These are phyloP conservation scores for Tetrahymena thermophila DNA, from an alignment of 73 alveolate species.

Conservation along the genomic window DNA sequence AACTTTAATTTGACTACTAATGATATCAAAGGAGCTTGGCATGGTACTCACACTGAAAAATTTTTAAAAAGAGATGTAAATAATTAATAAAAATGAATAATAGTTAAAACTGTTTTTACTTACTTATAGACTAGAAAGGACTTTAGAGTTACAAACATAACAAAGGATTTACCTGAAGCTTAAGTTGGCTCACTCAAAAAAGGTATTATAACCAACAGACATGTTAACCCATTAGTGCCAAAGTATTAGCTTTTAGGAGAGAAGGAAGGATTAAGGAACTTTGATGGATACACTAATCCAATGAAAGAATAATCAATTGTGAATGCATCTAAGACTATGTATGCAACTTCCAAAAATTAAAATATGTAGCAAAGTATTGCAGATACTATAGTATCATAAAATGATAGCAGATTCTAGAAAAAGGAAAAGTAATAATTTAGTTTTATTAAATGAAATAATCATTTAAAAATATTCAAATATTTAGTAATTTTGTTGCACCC, in stretches of 20 bases:
- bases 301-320: background rate
- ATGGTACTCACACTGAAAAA: constrained; percentile 36
- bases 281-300: background rate
- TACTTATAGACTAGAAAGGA: background rate
- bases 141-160: constrained; percentile 24
- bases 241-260: constrained; percentile 61
- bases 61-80: constrained; percentile 27
- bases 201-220: constrained; percentile 62
- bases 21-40: constrained; percentile 64
- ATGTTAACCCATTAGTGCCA: constrained; percentile 65
- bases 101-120: background rate
- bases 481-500: background rate
- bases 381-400: background rate
- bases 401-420: background rate
- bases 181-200: constrained; percentile 64
- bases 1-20: constrained; percentile 51
- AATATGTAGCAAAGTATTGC: background rate
- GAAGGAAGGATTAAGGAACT: constrained; percentile 33
- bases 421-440: background rate
- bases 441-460: background rate
- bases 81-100: background rate
- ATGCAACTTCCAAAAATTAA: background rate
- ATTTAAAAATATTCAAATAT: background rate
- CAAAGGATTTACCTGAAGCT: constrained; percentile 34
- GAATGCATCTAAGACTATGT: background rate